A percentile compares a stretch with the other conserved stretches of the same genome.
phyloP scores from a whole-genome alignment of 2,329 filamentous ascomycete genomes.

The Sarocladium oryzae region DNA sequence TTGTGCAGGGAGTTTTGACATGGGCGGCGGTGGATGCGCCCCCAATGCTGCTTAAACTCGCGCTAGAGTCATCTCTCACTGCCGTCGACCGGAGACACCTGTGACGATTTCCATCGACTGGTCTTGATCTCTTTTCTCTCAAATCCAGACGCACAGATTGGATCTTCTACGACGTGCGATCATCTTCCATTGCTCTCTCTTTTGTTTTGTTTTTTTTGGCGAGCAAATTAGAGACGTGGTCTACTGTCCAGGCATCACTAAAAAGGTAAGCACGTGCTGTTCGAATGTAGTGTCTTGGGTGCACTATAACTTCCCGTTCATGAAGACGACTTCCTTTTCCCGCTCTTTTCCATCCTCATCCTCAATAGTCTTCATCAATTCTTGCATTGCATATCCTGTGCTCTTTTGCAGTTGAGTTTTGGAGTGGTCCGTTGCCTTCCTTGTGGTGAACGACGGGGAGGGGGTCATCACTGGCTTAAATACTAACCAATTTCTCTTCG shows the following conservation, averaged over 20 bases:
- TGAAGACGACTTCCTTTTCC: background rate
- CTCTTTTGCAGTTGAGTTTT: background rate
- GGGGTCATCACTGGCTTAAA: background rate
- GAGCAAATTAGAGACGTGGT: conserved; percentile 3
- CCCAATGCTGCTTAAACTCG: too few species aligned
- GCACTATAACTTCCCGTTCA: background rate
- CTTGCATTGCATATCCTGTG: background rate
- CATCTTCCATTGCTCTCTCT: background rate
- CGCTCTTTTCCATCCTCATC: background rate
- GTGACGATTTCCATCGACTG: too few species aligned
- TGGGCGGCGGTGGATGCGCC: too few species aligned
- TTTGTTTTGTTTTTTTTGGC: too few species aligned
- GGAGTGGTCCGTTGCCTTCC: background rate
- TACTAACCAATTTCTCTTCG: background rate
- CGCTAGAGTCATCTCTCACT: conserved; percentile 1
- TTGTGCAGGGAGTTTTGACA: background rate
- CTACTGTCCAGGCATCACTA: background rate
- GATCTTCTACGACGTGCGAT: background rate
- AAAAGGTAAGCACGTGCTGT: background rate
- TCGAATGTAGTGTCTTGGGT: background rate
- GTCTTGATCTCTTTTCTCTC: too few species aligned
- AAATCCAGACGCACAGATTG: too few species aligned
- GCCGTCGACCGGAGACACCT: background rate
- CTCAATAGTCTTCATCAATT: background rate
- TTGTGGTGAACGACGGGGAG: too few species aligned